Evolutionary conservation across 805 yeast genomes (phyloP), one percentile per base, ranked within the genome.

Genomic region (Blastobotrys americana): DNA sequence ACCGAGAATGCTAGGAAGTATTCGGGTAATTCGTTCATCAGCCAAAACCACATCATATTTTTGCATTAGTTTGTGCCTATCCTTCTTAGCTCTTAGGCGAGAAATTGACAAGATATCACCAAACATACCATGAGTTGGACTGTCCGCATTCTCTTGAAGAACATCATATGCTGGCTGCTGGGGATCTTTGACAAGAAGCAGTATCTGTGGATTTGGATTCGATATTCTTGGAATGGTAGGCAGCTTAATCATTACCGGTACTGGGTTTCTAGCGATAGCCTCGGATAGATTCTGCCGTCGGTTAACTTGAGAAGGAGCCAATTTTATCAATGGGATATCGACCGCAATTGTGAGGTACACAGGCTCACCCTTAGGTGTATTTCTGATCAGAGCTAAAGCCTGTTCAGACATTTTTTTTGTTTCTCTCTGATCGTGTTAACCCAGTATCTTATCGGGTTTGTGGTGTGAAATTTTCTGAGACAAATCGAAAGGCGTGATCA

Each of bases 141-240:
- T 67, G 15, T 70, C 76, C 2, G 34, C 34, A 46, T 72, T 71
- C 22, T 63, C 65, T 4, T 70, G 66, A 3, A 84, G 58, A 3
- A 71, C 68, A 8, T 67, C 68, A 28, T 78, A 67, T 54, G 77
- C 84, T 4, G 70, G 68, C 3, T 74, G 67, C 3, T 81, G 74
- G 1, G 90, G 89, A 56, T 85, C 93, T 51, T 82, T 84, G 5
- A 90, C 82, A 10, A 86, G 71, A 16, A 86, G 66, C 31, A 52
- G 45, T 16, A 50, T 49, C n/a, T n/a, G n/a, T n/a, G n/a, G n/a
- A 15, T 46, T 43, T 34, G 42, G 48, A 15, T 44, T 46, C 13
- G 47, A 34, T n/a, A 49, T 47, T 27, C 48, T 45, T 21, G 51
- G 27, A 25, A 48, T 25, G 28, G 56, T 54, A 15, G 53, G 55